These are phyloP conservation scores for Mucor plumbeus DNA, from an alignment of 371 early-diverging fungal genomes.

Conservation along the genomic window DNA sequence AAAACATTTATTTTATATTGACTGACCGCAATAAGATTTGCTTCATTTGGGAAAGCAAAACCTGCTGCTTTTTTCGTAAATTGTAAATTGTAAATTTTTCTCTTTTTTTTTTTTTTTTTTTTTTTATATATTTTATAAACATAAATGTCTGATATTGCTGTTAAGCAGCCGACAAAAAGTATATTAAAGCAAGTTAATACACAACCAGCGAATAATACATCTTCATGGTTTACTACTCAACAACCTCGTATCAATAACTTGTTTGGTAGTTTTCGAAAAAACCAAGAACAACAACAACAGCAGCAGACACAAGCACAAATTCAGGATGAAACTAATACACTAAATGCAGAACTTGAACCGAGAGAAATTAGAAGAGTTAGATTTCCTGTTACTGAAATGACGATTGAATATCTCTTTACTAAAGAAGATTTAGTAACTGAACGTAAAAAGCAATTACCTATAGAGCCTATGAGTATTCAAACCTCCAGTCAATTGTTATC, in stretches of 20 bases:
- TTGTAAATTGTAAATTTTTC: background rate
- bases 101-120: background rate
- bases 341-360: constrained; percentile 33
- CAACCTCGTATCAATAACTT: constrained; percentile 15
- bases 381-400: constrained; percentile 56
- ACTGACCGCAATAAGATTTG: background rate
- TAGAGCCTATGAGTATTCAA: constrained; percentile 22
- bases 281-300: constrained; percentile 1
- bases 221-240: constrained; percentile 19
- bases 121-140: background rate
- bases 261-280: constrained; percentile 16
- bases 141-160: constrained; percentile 13
- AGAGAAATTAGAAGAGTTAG: constrained; percentile 59
- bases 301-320: constrained; percentile 2
- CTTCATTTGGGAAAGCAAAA: constrained; percentile 5
- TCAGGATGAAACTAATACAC: background rate
- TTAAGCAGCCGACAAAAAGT: constrained; percentile 14
- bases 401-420: constrained; percentile 55
- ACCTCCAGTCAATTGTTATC: constrained; percentile 34
- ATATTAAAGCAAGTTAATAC: constrained; percentile 14
- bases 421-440: constrained; percentile 21
- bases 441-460: background rate
- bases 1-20: background rate
- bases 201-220: background rate
- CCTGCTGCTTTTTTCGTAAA: background rate